Base-by-base conservation (phyloP, 805 yeast genomes). In the Wickerhamiella lipophila region DNA sequence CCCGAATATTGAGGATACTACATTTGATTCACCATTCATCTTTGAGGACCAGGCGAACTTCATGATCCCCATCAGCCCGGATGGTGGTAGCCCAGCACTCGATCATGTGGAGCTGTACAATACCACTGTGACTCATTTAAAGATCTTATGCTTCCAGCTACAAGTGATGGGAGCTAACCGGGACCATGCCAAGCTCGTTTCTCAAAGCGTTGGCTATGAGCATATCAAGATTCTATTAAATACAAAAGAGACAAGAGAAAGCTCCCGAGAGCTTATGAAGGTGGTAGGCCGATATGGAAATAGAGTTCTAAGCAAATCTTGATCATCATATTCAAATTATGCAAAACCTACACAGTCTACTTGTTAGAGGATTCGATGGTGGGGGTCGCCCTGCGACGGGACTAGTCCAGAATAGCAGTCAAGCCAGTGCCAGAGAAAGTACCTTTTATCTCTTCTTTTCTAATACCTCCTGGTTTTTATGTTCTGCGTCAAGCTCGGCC, bases 401-500 rank as follows among this genome's bases (percentile, higher is more conserved):
- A n/a, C n/a, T n/a, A n/a, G n/a, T n/a, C n/a, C n/a, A n/a, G n/a
- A n/a, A n/a, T n/a, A n/a, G n/a, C n/a, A n/a, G n/a, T n/a, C n/a
- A n/a, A n/a, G n/a, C n/a, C n/a, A n/a, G n/a, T 25, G 9, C 27
- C 27, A 25, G 9, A 25, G 6, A 25, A 25, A 25, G 9, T 9
- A 25, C 27, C 9, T 9, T 9, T n/a, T 12, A 34, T 16, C 22
- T 21, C 12, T 9, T 6, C 27, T 32, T 38, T 35, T 50, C 42
- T 32, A 39, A 29, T 3, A 49, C 42, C 18, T 35, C 36, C 44
- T 50, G 47, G 52, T 64, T 68, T 49, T 71, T 72, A 12, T 71
- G 77, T 47, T 69, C 73, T 12, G 82, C 83, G 63, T 92, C 98
- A 50, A 75, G 61, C 52, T 73, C 76, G 9, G 96, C 96, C 59